phyloP scores from a whole-genome alignment of 768 basidiomycete genomes.

The Leucogyrophana mollusca region DNA sequence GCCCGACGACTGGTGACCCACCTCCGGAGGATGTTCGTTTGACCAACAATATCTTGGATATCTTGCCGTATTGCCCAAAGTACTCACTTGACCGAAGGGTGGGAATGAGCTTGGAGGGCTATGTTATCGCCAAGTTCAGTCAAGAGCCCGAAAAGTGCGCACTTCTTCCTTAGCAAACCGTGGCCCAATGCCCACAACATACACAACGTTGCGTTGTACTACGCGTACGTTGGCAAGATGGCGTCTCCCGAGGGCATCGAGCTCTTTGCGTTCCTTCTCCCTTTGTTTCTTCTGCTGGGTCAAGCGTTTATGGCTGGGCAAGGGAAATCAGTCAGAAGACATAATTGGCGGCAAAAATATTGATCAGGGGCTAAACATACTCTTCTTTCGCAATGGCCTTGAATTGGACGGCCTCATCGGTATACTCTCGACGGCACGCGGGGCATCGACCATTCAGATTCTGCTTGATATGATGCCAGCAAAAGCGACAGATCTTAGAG shows the following conservation, averaged over 20 bases:
- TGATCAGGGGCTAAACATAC: conserved; percentile 49
- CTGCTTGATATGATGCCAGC: conserved; percentile 97
- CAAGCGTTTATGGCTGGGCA: conserved; percentile 83
- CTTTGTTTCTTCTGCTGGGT: conserved; percentile 94
- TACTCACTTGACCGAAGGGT: conserved; percentile 93
- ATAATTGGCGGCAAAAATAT: conserved; percentile 10
- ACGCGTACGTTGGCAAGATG: conserved; percentile 92
- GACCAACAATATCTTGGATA: conserved; percentile 89
- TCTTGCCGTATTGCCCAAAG: conserved; percentile 98
- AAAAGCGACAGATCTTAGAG: conserved; percentile 95
- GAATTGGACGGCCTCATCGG: conserved; percentile 91
- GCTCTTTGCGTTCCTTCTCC: conserved; percentile 93
- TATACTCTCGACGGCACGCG: conserved; percentile 91
- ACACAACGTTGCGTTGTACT: conserved; percentile 95
- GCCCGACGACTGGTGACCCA: conserved; percentile 76
- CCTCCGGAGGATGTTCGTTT: conserved; percentile 82
- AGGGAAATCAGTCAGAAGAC: conserved; percentile 10
- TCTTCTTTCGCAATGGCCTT: conserved; percentile 94
- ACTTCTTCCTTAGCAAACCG: conserved; percentile 97
- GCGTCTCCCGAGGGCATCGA: conserved; percentile 80
- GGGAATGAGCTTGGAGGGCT: conserved; percentile 67
- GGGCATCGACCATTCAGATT: conserved; percentile 96
- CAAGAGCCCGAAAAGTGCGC: conserved; percentile 20
- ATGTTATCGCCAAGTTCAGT: conserved; percentile 5
- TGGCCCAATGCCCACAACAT: conserved; percentile 93